Base-by-base conservation (phyloP, 2,329 filamentous ascomycete species). In the Colletotrichum sp. region DNA sequence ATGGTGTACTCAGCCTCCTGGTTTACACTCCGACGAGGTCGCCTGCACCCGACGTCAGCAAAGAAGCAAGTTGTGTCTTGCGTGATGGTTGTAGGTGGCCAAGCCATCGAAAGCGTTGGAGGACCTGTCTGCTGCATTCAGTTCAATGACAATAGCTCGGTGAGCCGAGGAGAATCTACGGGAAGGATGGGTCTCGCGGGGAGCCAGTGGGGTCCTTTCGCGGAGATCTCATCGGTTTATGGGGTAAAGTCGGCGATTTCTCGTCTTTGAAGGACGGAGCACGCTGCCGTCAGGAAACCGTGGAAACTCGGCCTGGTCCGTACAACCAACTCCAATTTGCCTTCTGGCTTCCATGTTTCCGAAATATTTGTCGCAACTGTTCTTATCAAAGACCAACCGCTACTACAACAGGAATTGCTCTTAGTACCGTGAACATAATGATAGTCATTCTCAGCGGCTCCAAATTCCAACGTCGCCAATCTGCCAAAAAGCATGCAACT, bases 121-220 rank as follows among this genome's bases (percentile, higher is more conserved):
- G 39, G n/a, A 52, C n/a, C n/a, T 21, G n/a, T 52, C 44, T 21
- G 44, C 44, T 52, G 7, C 44, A 52, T 13, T 52, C n/a, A 52
- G 4, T 7, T 13, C 44, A n/a, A 21, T 52, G n/a, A 36, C 3
- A 32, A 4, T 13, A 63, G 59, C 18, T 26, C 65, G 18, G 39
- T 34, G 28, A 39, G 32, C 18, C 30, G 64, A 32, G 26, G 12
- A 34, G 34, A 21, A 30, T 63, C 52, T 39, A 16, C 63, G 16
- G 52, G 59, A 69, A 26, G 63, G 26, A 72, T 76, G 70, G 70
- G 44, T 73, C 64, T 73, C 59, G 73, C 64, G 73, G 70, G 73
- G 70, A 34, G 21, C 30, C 57, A 16, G 69, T 64, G 69, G 60
- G 44, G 52, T 49, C 24, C 30, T 30, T 30, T 34, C n/a, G 68